Conservation (phyloP, 2,329 filamentous ascomycete genomes). For the Cercospora sesami region DNA sequence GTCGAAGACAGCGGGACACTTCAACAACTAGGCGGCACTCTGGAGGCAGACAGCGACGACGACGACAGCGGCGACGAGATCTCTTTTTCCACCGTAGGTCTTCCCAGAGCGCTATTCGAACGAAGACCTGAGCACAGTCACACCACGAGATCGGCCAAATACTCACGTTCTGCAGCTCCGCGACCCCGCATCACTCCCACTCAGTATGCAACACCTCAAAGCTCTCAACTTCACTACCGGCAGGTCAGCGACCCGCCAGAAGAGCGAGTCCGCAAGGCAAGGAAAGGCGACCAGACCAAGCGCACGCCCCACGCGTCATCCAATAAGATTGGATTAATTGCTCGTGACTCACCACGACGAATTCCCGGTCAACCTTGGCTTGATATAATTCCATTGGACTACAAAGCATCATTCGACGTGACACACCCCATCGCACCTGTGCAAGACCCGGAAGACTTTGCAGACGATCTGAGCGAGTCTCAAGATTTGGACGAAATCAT, state of each 20-base stretch:
- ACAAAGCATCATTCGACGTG: not conserved
- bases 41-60: conserved; percentile 27
- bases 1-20: conserved; percentile 11
- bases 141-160: conserved; percentile 13
- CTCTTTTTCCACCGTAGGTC: conserved; percentile 27
- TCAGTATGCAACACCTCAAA: conserved; percentile 40
- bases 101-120: conserved; percentile 17
- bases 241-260: not conserved
- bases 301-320: conserved; percentile 19
- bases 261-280: conserved; percentile 9
- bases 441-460: not conserved
- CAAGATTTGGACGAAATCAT: not conserved
- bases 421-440: not conserved
- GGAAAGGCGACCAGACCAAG: conserved; percentile 21
- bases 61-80: conserved; percentile 28
- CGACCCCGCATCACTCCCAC: conserved; percentile 26
- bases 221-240: conserved; percentile 39
- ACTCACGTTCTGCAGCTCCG: conserved; percentile 28
- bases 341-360: conserved; percentile 21
- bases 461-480: conserved; percentile 6
- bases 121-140: conserved; percentile 18
- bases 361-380: conserved; percentile 24
- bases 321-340: conserved; percentile 22
- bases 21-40: conserved; percentile 2
- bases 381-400: conserved; percentile 17